Evolutionary conservation across 352 stramenopile species (phyloP).

Genomic region (Heterotrichella gracilis): DNA sequence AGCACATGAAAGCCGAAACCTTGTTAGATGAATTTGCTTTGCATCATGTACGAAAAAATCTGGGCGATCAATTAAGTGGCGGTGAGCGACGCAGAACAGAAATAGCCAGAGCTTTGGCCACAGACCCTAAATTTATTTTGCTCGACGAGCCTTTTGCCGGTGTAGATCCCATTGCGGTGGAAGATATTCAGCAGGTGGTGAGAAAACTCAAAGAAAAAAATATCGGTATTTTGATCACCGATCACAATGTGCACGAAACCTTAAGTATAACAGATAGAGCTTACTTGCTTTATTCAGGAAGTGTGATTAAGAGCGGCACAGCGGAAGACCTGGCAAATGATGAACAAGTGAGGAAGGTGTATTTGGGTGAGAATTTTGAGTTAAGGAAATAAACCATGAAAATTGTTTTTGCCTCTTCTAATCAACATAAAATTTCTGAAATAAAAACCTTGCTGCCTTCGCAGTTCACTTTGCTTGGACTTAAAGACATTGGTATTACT

Average conservation of each 20-base stretch:
- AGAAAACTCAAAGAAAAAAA: constrained; percentile 10
- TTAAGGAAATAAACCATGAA: constrained; percentile 5
- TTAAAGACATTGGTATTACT: not conserved
- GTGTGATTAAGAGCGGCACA: not conserved
- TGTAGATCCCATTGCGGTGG: not conserved
- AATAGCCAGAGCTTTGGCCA: not conserved
- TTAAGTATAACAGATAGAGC: not conserved
- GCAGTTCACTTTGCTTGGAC: not conserved
- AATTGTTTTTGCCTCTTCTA: not conserved
- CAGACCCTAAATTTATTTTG: not conserved
- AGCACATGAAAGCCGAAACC: not conserved
- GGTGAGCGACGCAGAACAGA: not conserved
- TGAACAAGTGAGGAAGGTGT: not conserved
- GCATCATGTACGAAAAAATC: not conserved
- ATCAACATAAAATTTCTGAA: not conserved
- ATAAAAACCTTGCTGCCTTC: not conserved
- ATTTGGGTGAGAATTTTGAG: not conserved
- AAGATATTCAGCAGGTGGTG: not conserved
- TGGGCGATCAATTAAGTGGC: not conserved
- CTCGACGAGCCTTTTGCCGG: not conserved
- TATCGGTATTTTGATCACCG: not conserved
- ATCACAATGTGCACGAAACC: not conserved
- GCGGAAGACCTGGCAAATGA: not conserved
- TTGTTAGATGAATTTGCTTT: constrained; percentile 1
- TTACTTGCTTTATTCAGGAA: constrained; percentile 6